Conservation (phyloP, 2,329 filamentous ascomycete species). For the Colletotrichum sublineola region DNA sequence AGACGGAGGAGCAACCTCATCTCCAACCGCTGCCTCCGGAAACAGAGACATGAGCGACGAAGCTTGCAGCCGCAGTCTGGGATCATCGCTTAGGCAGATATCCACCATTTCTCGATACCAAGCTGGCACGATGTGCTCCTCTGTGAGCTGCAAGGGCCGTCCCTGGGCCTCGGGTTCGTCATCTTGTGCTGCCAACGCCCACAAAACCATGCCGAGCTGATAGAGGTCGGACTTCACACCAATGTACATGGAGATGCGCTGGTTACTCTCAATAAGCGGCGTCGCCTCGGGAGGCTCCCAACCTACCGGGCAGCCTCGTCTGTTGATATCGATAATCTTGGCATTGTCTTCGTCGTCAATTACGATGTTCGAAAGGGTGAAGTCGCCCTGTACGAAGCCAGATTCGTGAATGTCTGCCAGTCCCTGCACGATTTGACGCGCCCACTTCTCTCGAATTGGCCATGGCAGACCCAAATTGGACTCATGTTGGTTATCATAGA, state of each 20-base stretch:
- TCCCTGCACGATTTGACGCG: constrained; percentile 88
- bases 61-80: constrained; percentile 80
- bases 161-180: constrained; percentile 89
- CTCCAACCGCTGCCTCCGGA: constrained; percentile 55
- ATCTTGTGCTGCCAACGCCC: constrained; percentile 87
- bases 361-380: constrained; percentile 97
- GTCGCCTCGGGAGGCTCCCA: constrained; percentile 97
- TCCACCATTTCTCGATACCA: constrained; percentile 85
- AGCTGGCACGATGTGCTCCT: constrained; percentile 75
- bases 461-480: constrained; percentile 71
- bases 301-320: constrained; percentile 94
- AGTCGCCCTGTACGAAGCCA: constrained; percentile 97
- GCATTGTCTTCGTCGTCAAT: constrained; percentile 87
- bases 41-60: constrained; percentile 78
- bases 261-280: constrained; percentile 85
- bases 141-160: constrained; percentile 74
- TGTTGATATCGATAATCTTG: constrained; percentile 98
- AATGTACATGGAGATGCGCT: constrained; percentile 96
- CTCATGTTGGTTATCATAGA: constrained; percentile 82
- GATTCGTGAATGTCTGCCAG: constrained; percentile 94
- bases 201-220: constrained; percentile 96
- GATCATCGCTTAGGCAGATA: constrained; percentile 81
- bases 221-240: constrained; percentile 97
- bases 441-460: constrained; percentile 86
- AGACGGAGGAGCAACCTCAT: constrained; percentile 46